Evolutionary conservation across 2,329 filamentous ascomycete genomes (phyloP), one percentile per base, ranked within the genome.

Genomic region (Chaetomium sp.): DNA sequence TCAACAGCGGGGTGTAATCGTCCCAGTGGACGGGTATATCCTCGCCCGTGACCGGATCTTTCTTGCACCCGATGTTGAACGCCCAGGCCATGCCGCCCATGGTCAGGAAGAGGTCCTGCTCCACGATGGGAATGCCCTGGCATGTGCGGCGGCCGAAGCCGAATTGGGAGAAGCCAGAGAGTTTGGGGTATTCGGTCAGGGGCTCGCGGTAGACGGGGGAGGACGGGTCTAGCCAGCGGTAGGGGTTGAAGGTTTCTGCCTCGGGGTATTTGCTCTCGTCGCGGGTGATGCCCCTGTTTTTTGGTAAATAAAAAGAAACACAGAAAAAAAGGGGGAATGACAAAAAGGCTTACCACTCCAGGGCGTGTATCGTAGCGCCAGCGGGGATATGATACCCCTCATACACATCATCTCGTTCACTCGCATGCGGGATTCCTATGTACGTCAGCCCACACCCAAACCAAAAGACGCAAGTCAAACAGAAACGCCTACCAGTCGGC

Each of bases 301-400:
- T 41, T 42, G 11, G 10, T 40, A 9, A 40, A 40, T 40, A 40
- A 38, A 12, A 38, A 38, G 1, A 12, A 12, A 38, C 8, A 38
- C 37, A 9, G 37, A 8, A 9, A 38, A 38, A 38, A 38, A 4
- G 34, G 37, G 19, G 37, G 4, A 9, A 12, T 38, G 12, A 11
- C 5, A n/a, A 32, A 8, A 10, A 27, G 38, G 67, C 71, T 61
- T 64, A 78, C 77, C 75, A 81, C 67, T 79, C 76, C 19, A 80
- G 64, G 1, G 79, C 75, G 52, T 81, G 73, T 19, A 81, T 74
- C 0, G 76, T 76, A 1, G 77, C 73, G 5, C 78, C 78, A 35
- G 73, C 75, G 0, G 76, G 74, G 48, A 81, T 78, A 64, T 76
- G 74, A 61, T 76, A 79, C 1, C 78, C 79, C 2, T 76, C 68